A percentile compares a stretch with the other conserved stretches of the same genome.
phyloP scores from a whole-genome alignment of 2,329 filamentous ascomycete genomes.

The Didymellaceae sp. region DNA sequence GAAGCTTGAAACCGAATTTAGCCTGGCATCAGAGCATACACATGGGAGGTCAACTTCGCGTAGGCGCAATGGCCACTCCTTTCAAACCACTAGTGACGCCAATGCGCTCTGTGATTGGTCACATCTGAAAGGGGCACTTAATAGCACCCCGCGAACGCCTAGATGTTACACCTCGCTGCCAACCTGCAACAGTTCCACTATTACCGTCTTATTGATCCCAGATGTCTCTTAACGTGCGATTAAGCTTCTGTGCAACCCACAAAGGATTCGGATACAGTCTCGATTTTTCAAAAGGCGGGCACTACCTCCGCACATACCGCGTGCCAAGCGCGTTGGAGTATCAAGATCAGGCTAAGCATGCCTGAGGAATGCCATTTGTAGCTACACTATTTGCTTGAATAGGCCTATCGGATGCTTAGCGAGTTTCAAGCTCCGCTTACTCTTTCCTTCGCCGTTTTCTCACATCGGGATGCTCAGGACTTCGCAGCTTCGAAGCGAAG shows the following conservation, averaged over 20 bases:
- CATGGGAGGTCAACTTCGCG: conserved; percentile 20
- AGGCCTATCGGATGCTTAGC: conserved; percentile 30
- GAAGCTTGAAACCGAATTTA: conserved; percentile 33
- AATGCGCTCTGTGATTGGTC: conserved; percentile 7
- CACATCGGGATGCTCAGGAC: conserved; percentile 19
- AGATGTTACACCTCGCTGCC: conserved; percentile 15
- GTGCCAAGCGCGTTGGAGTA: conserved; percentile 27
- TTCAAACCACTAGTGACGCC: not conserved
- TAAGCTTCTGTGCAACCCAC: conserved; percentile 15
- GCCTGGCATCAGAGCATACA: conserved; percentile 16
- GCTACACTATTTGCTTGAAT: conserved; percentile 14
- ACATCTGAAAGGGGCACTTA: conserved; percentile 1
- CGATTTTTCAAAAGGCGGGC: not conserved
- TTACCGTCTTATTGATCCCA: conserved; percentile 7
- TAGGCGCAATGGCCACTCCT: conserved; percentile 7
- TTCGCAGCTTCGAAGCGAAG: conserved; percentile 16
- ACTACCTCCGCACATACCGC: conserved; percentile 17
- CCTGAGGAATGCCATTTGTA: conserved; percentile 3
- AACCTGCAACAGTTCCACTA: conserved; percentile 12
- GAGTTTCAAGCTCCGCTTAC: conserved; percentile 38
- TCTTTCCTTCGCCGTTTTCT: conserved; percentile 21
- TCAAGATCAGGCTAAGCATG: conserved; percentile 30
- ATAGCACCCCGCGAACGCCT: not conserved
- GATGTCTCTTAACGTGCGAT: not conserved
- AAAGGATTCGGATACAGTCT: not conserved